Evolutionary conservation across 2,329 filamentous ascomycete species (phyloP).

Genomic region (Exserohilum turcica): DNA sequence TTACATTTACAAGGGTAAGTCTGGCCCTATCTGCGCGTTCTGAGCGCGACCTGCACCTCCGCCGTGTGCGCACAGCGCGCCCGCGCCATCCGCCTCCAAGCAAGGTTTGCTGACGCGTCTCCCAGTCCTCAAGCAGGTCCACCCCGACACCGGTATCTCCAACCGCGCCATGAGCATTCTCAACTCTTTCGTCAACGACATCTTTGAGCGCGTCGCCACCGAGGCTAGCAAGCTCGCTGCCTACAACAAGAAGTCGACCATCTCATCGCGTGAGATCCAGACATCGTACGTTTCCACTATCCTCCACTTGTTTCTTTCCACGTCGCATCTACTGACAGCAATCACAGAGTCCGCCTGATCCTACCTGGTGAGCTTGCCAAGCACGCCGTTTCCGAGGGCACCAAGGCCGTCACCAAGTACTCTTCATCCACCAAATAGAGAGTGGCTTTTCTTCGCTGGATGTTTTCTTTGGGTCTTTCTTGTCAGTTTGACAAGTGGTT

Average conservation of each 20-base stretch:
- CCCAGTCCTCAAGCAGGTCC: conserved; percentile 97
- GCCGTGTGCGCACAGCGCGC: not conserved
- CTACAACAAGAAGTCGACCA: conserved; percentile 99
- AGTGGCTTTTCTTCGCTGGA: conserved; percentile 51
- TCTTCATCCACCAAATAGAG: conserved; percentile 98
- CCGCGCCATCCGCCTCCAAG: not conserved
- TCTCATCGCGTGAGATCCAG: conserved; percentile 99
- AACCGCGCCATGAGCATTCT: conserved; percentile 99
- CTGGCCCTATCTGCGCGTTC: conserved; percentile 17
- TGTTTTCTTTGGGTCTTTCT: conserved; percentile 59
- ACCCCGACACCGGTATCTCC: conserved; percentile 99
- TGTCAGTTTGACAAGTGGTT: conserved; percentile 54
- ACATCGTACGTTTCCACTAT: conserved; percentile 70
- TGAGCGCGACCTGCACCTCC: conserved; percentile 7
- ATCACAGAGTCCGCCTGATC: conserved; percentile 80
- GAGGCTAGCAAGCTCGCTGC: conserved; percentile 98
- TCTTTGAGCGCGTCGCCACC: conserved; percentile 98
- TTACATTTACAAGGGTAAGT: conserved; percentile 99
- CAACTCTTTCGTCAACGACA: conserved; percentile 99
- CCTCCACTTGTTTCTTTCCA: not conserved
- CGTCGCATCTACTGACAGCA: conserved; percentile 32
- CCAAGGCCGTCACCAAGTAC: conserved; percentile 99
- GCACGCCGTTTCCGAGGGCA: conserved; percentile 99
- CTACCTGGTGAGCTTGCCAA: conserved; percentile 98
- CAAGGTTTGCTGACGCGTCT: conserved; percentile 45